Conservation (phyloP, 495 filamentous ascomycete genomes). For the Trichoderma erinaceum region DNA sequence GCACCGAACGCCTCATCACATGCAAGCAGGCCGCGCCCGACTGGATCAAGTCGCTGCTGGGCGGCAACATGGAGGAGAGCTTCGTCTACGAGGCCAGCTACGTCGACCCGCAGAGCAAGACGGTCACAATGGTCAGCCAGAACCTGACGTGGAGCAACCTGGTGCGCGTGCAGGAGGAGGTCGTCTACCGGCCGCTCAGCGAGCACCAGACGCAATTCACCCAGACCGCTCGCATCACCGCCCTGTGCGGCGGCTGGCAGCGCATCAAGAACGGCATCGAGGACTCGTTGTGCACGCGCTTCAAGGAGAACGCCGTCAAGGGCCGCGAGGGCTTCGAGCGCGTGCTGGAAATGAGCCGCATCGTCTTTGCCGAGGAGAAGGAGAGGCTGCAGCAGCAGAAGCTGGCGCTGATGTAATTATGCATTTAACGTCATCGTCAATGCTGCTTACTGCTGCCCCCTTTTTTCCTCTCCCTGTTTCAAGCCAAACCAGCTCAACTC, state of each 20-base stretch:
- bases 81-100: constrained; percentile 94
- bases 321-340: constrained; percentile 91
- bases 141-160: constrained; percentile 90
- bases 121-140: constrained; percentile 86
- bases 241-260: constrained; percentile 92
- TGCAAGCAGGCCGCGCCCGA: constrained; percentile 84
- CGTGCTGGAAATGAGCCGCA: constrained; percentile 87
- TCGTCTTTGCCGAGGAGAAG: constrained; percentile 85
- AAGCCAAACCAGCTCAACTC: background rate
- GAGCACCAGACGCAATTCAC: constrained; percentile 66
- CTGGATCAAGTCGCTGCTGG: constrained; percentile 75
- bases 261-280: constrained; percentile 91
- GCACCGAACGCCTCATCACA: constrained; percentile 94
- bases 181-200: constrained; percentile 67
- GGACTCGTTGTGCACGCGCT: constrained; percentile 79
- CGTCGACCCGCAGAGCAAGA: constrained; percentile 73
- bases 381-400: constrained; percentile 36
- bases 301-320: constrained; percentile 81
- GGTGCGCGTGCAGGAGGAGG: constrained; percentile 82
- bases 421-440: background rate
- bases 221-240: constrained; percentile 87
- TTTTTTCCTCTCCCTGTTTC: background rate
- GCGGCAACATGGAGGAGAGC: constrained; percentile 58
- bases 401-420: constrained; percentile 22
- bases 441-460: background rate